Percentiles rank a stretch among this genome's conserved stretches.
Conservation (phyloP, 805 yeast species). For the Kuraishia piskuri region DNA sequence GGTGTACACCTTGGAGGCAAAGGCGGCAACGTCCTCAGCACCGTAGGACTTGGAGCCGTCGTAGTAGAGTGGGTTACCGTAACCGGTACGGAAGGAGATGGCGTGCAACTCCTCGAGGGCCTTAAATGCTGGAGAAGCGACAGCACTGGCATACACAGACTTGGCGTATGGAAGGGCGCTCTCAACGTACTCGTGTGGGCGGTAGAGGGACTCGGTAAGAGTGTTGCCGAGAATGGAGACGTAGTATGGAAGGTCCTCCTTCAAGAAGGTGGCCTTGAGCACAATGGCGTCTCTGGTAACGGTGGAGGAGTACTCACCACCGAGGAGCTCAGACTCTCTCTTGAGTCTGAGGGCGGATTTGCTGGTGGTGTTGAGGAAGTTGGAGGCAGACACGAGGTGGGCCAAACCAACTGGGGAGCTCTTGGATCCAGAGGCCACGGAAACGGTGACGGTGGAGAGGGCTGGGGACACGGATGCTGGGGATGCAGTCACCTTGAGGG, state of each 20-base stretch:
- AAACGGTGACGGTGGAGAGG: constrained; percentile 70
- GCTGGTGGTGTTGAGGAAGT: constrained; percentile 71
- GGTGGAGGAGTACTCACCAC: constrained; percentile 64
- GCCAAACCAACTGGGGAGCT: constrained; percentile 68
- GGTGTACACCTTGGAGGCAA: constrained; percentile 61
- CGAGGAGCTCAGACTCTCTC: constrained; percentile 90
- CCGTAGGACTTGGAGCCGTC: constrained; percentile 53
- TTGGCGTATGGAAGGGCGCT: constrained; percentile 71
- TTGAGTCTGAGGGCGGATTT: constrained; percentile 88
- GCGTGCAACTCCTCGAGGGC: constrained; percentile 77
- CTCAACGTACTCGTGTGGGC: constrained; percentile 79
- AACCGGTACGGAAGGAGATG: constrained; percentile 76
- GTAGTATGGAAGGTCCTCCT: constrained; percentile 84
- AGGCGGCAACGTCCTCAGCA: constrained; percentile 56
- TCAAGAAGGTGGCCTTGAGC: constrained; percentile 73
- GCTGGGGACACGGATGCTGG: constrained; percentile 41
- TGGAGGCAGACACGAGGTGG: constrained; percentile 76
- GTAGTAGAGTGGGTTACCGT: constrained; percentile 75
- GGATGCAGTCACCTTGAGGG: constrained; percentile 31
- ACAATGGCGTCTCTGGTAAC: constrained; percentile 82
- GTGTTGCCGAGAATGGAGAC: constrained; percentile 79
- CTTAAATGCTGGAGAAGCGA: constrained; percentile 39
- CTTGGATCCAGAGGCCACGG: constrained; percentile 81
- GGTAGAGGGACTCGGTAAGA: constrained; percentile 60
- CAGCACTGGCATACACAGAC: constrained; percentile 50